A percentile compares a stretch with the other conserved stretches of the same genome.
phyloP scores from a whole-genome alignment of 108 stramenopile genomes.

The Skeletonema menzelii region DNA sequence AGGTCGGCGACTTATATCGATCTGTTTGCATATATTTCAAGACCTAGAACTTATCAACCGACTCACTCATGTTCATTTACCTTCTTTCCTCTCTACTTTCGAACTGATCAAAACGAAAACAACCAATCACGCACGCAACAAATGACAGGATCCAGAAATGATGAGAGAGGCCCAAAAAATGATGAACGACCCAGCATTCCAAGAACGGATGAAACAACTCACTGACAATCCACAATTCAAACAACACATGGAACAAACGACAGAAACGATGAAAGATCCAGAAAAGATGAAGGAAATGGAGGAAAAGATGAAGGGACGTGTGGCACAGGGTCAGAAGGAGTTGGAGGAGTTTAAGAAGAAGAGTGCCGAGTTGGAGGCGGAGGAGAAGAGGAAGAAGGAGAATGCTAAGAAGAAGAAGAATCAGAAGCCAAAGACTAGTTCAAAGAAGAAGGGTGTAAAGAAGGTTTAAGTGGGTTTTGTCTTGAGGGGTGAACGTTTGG shows the following conservation, averaged over 20 bases:
- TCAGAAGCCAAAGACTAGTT: constrained; percentile 42
- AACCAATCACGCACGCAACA: not conserved
- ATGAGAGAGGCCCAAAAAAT: constrained; percentile 85
- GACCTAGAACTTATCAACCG: not conserved
- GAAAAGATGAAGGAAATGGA: constrained; percentile 80
- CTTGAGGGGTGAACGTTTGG: not conserved
- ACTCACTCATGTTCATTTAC: not conserved
- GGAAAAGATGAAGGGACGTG: constrained; percentile 55
- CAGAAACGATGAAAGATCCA: constrained; percentile 75
- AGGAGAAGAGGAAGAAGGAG: constrained; percentile 20
- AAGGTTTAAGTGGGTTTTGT: constrained; percentile 20
- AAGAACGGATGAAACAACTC: constrained; percentile 82
- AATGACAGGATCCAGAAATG: constrained; percentile 83
- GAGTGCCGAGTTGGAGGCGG: constrained; percentile 35
- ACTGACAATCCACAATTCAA: constrained; percentile 67
- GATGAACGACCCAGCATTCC: constrained; percentile 85
- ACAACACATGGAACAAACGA: constrained; percentile 57
- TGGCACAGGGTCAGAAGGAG: constrained; percentile 71
- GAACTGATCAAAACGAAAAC: not conserved
- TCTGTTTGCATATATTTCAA: not conserved
- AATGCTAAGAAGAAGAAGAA: constrained; percentile 38
- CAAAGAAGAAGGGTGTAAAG: constrained; percentile 45
- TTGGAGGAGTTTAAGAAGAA: constrained; percentile 62
- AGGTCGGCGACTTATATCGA: not conserved
- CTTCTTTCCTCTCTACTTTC: not conserved